phyloP scores from a whole-genome alignment of 2,329 filamentous ascomycete species.

The Arthrocladium fulminans region DNA sequence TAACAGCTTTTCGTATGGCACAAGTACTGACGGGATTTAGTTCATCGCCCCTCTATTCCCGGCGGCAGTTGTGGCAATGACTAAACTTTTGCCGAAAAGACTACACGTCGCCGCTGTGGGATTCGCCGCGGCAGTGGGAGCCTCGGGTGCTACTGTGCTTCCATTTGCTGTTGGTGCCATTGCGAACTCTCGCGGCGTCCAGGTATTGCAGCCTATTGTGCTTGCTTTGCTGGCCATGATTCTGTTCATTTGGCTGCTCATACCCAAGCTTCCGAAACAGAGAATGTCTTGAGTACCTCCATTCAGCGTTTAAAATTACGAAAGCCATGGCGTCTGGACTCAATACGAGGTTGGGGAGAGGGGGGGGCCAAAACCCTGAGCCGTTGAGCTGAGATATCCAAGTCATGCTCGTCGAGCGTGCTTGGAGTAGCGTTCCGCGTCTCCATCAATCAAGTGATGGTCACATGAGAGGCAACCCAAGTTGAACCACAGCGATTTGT shows the following conservation, averaged over 20 bases:
- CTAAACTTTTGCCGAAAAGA: constrained; percentile 60
- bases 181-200: constrained; percentile 44
- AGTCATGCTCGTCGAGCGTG: no score
- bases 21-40: background rate
- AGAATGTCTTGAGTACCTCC: constrained; percentile 4
- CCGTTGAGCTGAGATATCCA: no score
- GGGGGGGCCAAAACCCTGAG: no score
- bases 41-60: constrained; percentile 68
- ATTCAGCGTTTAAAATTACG: no score
- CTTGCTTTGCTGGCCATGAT: constrained; percentile 34
- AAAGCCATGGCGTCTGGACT: no score
- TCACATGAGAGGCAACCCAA: no score
- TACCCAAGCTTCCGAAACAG: constrained; percentile 19
- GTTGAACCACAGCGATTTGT: no score
- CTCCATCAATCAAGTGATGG: no score
- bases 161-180: constrained; percentile 34
- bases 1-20: background rate
- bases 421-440: no score
- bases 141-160: constrained; percentile 49
- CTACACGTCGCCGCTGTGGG: constrained; percentile 68
- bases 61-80: constrained; percentile 59
- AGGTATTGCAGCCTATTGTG: constrained; percentile 50
- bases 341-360: no score
- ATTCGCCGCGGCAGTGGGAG: constrained; percentile 66
- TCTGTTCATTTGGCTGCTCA: constrained; percentile 16